Evolutionary conservation across 2,329 filamentous ascomycete genomes (phyloP).

Genomic region (Pseudocercospora crystallina): DNA sequence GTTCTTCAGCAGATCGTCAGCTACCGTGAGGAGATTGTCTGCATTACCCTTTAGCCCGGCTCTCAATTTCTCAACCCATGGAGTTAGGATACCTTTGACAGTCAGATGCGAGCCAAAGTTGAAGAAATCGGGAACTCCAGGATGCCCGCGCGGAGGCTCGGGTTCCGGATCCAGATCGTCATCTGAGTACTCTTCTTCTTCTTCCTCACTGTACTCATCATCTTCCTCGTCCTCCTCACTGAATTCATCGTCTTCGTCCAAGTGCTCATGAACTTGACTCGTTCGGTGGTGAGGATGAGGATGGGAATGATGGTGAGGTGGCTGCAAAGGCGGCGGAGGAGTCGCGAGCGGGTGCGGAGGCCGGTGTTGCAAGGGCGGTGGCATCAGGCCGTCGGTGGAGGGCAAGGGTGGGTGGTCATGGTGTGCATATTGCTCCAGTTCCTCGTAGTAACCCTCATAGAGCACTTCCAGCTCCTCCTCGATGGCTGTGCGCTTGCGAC

Average conservation of each 20-base stretch:
- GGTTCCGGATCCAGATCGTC: conserved; percentile 56
- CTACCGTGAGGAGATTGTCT: conserved; percentile 97
- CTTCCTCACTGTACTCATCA: conserved; percentile 62
- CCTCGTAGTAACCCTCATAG: conserved; percentile 98
- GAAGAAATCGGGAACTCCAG: conserved; percentile 76
- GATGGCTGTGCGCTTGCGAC: conserved; percentile 91
- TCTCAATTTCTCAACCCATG: conserved; percentile 37
- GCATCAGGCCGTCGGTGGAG: conserved; percentile 66
- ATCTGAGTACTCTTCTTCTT: conserved; percentile 64
- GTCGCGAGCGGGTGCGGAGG: conserved; percentile 32
- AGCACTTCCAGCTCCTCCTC: conserved; percentile 97
- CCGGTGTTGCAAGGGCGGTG: conserved; percentile 55
- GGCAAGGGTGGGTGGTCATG: conserved; percentile 60
- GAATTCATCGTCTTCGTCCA: conserved; percentile 58
- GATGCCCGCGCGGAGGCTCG: conserved; percentile 62
- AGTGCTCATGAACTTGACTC: conserved; percentile 70
- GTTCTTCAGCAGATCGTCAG: conserved; percentile 97
- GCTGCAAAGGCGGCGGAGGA: conserved; percentile 28
- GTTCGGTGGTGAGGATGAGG: conserved; percentile 62
- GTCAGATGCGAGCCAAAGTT: conserved; percentile 97
- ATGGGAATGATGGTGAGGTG: conserved; percentile 12
- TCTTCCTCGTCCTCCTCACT: conserved; percentile 59
- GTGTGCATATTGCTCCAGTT: conserved; percentile 95
- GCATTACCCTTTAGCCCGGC: conserved; percentile 43
- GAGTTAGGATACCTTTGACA: conserved; percentile 68